Evolutionary conservation across 2,329 filamentous ascomycete genomes (phyloP).

Genomic region (Amauroascus verrucosus): DNA sequence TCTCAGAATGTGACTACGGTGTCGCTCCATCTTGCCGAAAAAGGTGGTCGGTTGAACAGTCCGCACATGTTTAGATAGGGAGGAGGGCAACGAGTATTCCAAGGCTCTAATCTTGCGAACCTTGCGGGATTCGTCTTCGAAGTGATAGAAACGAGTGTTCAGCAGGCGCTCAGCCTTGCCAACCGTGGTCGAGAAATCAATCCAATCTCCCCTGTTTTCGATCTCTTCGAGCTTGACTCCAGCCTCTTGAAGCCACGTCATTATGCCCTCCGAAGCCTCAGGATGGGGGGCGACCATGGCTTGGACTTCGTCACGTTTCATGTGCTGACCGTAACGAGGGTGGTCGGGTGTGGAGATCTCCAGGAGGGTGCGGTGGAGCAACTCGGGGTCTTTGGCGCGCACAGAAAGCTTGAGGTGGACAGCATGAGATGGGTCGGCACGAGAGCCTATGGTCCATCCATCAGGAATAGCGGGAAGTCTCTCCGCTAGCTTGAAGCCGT

Average conservation of each 20-base stretch:
- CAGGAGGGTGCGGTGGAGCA: constrained; percentile 50
- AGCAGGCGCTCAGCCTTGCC: constrained; percentile 12
- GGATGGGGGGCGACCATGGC: constrained; percentile 44
- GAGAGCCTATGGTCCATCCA: constrained; percentile 26
- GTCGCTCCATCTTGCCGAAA: constrained; percentile 36
- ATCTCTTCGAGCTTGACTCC: constrained; percentile 40
- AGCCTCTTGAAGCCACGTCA: constrained; percentile 46
- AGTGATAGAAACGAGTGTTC: constrained; percentile 13
- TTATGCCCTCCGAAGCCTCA: constrained; percentile 41
- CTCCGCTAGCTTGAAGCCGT: constrained; percentile 8
- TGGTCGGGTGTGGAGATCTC: constrained; percentile 53
- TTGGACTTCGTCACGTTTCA: constrained; percentile 50
- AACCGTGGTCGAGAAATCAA: constrained; percentile 40
- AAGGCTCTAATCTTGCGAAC: constrained; percentile 43
- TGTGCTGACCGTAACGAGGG: constrained; percentile 50
- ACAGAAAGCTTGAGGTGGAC: constrained; percentile 44
- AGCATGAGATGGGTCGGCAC: constrained; percentile 27
- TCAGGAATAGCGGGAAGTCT: constrained; percentile 22
- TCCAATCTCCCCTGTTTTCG: constrained; percentile 49
- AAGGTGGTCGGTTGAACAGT: constrained; percentile 57
- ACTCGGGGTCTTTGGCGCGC: constrained; percentile 38
- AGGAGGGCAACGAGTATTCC: constrained; percentile 52
- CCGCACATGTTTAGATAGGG: constrained; percentile 46
- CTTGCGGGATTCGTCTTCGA: constrained; percentile 3
- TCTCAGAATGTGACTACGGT: constrained; percentile 20